phyloP scores from a whole-genome alignment of 129 eudicot species.

The Tanacetum coccineum region DNA sequence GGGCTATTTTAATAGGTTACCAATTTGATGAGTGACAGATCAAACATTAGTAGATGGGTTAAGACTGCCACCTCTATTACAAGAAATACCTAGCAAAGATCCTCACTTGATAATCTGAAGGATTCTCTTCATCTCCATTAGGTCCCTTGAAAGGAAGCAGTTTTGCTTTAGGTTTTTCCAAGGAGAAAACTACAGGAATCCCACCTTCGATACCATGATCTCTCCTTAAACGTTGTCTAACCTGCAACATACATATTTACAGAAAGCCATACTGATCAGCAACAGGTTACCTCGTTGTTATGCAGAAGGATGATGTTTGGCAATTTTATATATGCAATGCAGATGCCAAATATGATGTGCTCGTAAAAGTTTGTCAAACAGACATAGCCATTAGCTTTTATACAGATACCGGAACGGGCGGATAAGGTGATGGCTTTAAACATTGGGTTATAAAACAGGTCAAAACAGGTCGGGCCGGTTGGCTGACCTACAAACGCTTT shows the following conservation, averaged over 20 bases:
- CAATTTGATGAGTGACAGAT: background rate
- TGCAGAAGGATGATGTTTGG: background rate
- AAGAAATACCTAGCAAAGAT: slow-evolving; percentile 16
- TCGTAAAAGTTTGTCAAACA: background rate
- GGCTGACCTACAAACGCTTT: background rate
- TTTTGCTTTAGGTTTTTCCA: slow-evolving; percentile 97
- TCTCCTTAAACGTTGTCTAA: slow-evolving; percentile 80
- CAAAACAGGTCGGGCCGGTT: background rate
- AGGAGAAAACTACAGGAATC: slow-evolving; percentile 90
- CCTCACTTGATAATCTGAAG: slow-evolving; percentile 96
- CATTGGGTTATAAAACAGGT: background rate
- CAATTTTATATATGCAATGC: slow-evolving; percentile 2
- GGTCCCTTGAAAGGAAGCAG: slow-evolving; percentile 94
- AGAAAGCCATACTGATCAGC: slow-evolving; percentile 6
- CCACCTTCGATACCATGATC: slow-evolving; percentile 96
- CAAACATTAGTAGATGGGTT: background rate
- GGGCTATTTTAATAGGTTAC: background rate
- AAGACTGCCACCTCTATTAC: background rate
- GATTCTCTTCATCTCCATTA: slow-evolving; percentile 92
- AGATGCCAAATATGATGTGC: background rate
- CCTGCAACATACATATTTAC: slow-evolving; percentile 45
- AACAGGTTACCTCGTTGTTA: background rate
- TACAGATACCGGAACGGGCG: background rate
- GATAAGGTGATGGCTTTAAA: background rate
- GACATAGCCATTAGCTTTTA: background rate